Evolutionary conservation across 148 eudicot species (phyloP), one percentile per base, ranked within the genome.

Genomic region (Salicornia ramosissima): DNA sequence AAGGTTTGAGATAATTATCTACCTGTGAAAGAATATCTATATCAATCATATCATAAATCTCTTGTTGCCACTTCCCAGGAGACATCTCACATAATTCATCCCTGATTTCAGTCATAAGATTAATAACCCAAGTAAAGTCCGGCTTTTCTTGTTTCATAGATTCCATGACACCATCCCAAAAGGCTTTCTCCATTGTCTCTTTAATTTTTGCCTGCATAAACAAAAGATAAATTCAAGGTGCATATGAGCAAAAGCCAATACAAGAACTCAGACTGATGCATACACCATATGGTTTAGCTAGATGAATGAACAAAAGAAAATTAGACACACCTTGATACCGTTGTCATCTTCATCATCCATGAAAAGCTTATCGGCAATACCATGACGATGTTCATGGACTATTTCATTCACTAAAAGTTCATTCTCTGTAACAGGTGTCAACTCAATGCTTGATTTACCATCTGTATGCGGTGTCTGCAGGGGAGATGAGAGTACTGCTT

Each of bases 61-160:
- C 96, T 68, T 84, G 85, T 65, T 71, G 86, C 99, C 99, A 94
- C 68, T 77, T 87, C 77, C 58, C 77, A 69, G 96, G 97, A 71
- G 97, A 92, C 79, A 94, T 84, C 69, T 83, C 88, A 75, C 87
- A 87, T 45, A 94, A 79, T 79, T 85, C 99, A 71, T 94, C 93
- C 70, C 96, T 87, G 76, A 91, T 92, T 83, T 91, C 99, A 75
- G 86, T 86, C 87, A 85, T 79, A 54, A 94, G 83, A 62, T 91
- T 88, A 69, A 90, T 80, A 68, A 88, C 83, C 78, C 89, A 90
- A 70, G 79, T 85, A 74, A 84, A 91, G 50, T 87, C 84, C 28
- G 91, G 87, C 46, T 86, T 78, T 78, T 88, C 86, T 76, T 85
- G 84, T 74, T 82, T 85, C 80, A 91, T 76, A 14, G 97, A 87